These are phyloP conservation scores for Candida loeiensis DNA, from an alignment of 805 yeast species.

Conservation along the genomic window DNA sequence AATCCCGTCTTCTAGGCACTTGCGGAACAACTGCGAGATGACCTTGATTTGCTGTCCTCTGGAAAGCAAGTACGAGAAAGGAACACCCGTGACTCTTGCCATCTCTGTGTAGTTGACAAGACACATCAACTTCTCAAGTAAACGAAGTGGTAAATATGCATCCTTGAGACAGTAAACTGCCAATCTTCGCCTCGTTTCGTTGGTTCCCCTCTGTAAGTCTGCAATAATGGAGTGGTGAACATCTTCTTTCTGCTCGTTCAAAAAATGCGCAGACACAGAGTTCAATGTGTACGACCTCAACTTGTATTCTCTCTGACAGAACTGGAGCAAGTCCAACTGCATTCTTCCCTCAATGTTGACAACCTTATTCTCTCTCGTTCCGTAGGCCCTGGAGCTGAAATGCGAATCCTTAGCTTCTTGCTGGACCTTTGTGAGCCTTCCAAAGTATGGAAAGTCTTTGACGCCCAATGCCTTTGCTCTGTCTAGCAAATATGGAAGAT, in stretches of 20 bases:
- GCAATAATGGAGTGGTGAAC: constrained; percentile 97
- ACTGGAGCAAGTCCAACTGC: constrained; percentile 90
- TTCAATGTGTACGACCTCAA: constrained; percentile 91
- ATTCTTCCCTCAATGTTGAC: constrained; percentile 94
- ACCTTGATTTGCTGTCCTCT: constrained; percentile 99
- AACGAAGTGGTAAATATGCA: constrained; percentile 85
- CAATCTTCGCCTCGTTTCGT: constrained; percentile 88
- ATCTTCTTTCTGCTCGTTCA: constrained; percentile 96
- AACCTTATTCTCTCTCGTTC: constrained; percentile 88
- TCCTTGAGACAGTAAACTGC: constrained; percentile 98
- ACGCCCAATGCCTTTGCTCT: constrained; percentile 75
- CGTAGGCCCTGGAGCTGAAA: constrained; percentile 93
- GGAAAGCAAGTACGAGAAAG: constrained; percentile 80
- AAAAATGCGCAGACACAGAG: constrained; percentile 89
- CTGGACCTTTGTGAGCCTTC: constrained; percentile 61
- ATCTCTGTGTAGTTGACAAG: constrained; percentile 95
- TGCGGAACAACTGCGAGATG: constrained; percentile 89
- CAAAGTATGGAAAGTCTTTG: constrained; percentile 76
- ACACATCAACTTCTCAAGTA: constrained; percentile 92
- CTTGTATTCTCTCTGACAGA: constrained; percentile 91
- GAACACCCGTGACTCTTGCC: constrained; percentile 99
- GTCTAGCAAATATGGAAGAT: constrained; percentile 86
- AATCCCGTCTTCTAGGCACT: constrained; percentile 80
- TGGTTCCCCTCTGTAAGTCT: constrained; percentile 85
- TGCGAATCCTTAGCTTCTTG: constrained; percentile 80